phyloP scores from a whole-genome alignment of 2,329 filamentous ascomycete genomes.

The Helotiales sp. region DNA sequence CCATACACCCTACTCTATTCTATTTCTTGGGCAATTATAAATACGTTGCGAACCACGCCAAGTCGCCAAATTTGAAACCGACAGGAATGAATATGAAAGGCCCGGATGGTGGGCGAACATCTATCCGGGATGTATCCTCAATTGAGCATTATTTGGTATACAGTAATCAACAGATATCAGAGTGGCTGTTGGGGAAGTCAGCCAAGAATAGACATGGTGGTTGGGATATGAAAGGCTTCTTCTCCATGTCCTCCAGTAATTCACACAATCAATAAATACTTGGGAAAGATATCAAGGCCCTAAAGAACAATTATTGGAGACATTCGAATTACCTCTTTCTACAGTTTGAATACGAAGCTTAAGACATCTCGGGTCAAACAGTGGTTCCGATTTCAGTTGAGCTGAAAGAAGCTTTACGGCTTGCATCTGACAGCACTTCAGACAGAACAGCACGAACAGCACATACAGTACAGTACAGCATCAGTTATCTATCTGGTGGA shows the following conservation, averaged over 20 bases:
- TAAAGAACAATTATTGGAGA: neutral
- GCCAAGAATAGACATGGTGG: neutral
- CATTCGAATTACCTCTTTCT: neutral
- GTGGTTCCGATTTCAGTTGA: neutral
- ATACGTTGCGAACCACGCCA: neutral
- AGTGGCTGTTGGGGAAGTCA: neutral
- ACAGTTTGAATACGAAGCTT: neutral
- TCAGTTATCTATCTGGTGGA: neutral
- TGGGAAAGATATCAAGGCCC: neutral
- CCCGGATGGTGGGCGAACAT: constrained; percentile 1
- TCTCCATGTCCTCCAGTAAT: neutral
- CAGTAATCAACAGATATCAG: neutral
- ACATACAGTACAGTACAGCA: neutral
- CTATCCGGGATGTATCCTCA: neutral
- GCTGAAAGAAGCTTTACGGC: constrained; percentile 22
- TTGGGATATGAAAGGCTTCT: neutral
- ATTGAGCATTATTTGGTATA: constrained; percentile 15
- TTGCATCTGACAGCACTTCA: constrained; percentile 19
- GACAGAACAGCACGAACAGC: neutral
- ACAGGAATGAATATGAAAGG: neutral
- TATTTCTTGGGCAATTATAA: neutral
- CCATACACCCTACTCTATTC: neutral
- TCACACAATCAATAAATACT: neutral
- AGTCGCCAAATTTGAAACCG: constrained; percentile 1
- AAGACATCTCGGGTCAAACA: neutral